Percentiles rank a stretch among this genome's conserved stretches.
phyloP scores from a whole-genome alignment of 2,329 filamentous ascomycete species.

The Talaromyces marneffei region DNA sequence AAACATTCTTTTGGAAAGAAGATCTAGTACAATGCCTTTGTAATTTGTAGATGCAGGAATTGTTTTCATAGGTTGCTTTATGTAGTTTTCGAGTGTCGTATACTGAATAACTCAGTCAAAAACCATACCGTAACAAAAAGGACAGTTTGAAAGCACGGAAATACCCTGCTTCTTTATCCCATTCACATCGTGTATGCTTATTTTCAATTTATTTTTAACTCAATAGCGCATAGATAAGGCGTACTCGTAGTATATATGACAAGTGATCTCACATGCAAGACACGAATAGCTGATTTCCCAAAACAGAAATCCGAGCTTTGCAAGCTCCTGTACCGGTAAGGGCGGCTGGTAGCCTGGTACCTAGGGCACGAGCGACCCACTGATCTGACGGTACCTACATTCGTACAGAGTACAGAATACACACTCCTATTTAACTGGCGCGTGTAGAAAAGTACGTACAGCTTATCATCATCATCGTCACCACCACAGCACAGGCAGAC shows the following conservation, averaged over 20 bases:
- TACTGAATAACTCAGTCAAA: too few species aligned
- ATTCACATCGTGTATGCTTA: background rate
- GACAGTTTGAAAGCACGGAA: background rate
- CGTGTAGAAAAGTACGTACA: background rate
- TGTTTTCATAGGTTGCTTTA: too few species aligned
- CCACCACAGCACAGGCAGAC: background rate
- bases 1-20: too few species aligned
- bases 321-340: conserved; percentile 13
- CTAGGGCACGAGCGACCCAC: background rate
- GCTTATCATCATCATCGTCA: background rate
- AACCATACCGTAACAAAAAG: too few species aligned
- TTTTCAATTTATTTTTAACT: background rate
- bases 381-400: background rate
- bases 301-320: conserved; percentile 7
- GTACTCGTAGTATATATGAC: background rate
- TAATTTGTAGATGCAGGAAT: too few species aligned
- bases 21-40: too few species aligned
- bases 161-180: background rate
- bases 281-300: background rate
- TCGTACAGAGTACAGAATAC: too few species aligned
- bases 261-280: conserved; percentile 3
- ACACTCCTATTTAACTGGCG: background rate
- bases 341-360: background rate
- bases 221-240: background rate
- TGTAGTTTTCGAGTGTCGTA: too few species aligned